phyloP scores from a whole-genome alignment of 2,329 filamentous ascomycete genomes.

The Penicillium sclerotiorum region DNA sequence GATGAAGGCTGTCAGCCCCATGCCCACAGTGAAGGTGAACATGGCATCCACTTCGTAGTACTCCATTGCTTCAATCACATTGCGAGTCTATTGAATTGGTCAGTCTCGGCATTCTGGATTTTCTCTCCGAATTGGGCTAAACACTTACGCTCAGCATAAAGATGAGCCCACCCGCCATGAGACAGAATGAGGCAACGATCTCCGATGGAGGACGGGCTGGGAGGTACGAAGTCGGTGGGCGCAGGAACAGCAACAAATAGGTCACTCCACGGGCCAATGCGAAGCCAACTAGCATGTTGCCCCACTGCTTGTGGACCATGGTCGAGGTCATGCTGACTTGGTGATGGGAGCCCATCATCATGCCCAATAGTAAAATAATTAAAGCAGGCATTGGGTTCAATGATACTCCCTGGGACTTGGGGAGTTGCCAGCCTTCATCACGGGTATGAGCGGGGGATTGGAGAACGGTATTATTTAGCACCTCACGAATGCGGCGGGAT shows the following conservation, averaged over 20 bases:
- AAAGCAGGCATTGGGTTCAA: conserved; percentile 87
- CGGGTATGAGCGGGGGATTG: conserved; percentile 43
- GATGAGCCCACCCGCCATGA: conserved; percentile 83
- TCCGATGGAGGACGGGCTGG: conserved; percentile 88
- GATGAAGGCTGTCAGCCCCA: conserved; percentile 78
- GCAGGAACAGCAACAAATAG: conserved; percentile 77
- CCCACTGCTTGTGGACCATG: conserved; percentile 96
- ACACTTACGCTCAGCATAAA: conserved; percentile 85
- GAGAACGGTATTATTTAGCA: conserved; percentile 53
- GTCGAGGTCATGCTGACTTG: conserved; percentile 80
- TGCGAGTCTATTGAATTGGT: conserved; percentile 60
- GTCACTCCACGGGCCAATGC: conserved; percentile 76
- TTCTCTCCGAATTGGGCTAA: background rate
- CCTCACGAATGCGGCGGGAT: conserved; percentile 67
- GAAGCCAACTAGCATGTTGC: conserved; percentile 77
- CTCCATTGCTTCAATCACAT: conserved; percentile 77
- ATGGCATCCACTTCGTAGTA: conserved; percentile 79
- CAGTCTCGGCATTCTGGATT: conserved; percentile 6
- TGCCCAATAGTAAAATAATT: conserved; percentile 81
- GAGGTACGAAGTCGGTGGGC: conserved; percentile 76
- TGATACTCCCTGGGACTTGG: conserved; percentile 71
- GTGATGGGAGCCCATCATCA: conserved; percentile 95
- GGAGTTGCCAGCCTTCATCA: conserved; percentile 58
- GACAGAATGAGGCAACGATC: conserved; percentile 81
- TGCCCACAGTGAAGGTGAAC: conserved; percentile 87